These are phyloP conservation scores for Talaromyces marneffei DNA, from an alignment of 2,329 filamentous ascomycete genomes.

Conservation along the genomic window DNA sequence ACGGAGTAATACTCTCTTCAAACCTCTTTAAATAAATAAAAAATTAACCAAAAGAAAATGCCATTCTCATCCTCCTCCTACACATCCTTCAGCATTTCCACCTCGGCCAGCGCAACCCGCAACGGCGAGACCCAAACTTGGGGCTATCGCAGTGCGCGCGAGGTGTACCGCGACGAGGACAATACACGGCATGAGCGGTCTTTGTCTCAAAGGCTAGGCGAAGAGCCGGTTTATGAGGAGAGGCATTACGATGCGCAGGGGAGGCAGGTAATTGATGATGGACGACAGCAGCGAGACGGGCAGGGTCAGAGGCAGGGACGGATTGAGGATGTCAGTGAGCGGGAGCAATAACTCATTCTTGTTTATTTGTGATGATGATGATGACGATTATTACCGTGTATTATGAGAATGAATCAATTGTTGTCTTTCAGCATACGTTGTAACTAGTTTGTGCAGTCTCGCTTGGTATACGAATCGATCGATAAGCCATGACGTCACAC, in stretches of 20 bases:
- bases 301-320: background rate
- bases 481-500: background rate
- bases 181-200: slow-evolving; percentile 5
- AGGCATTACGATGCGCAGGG: slow-evolving; percentile 12
- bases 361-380: background rate
- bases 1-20: too few relatives aligned
- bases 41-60: slow-evolving; percentile 4
- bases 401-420: background rate
- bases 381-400: too few relatives aligned
- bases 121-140: slow-evolving; percentile 11
- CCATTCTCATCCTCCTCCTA: slow-evolving; percentile 8
- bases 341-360: background rate
- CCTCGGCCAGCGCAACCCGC: slow-evolving; percentile 2
- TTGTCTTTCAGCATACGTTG: background rate
- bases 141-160: slow-evolving; percentile 11
- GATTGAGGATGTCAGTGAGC: slow-evolving; percentile 12
- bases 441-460: background rate
- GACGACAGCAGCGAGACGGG: background rate
- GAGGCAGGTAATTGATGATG: slow-evolving; percentile 1
- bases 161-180: slow-evolving; percentile 9
- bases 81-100: slow-evolving; percentile 2
- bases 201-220: slow-evolving; percentile 10
- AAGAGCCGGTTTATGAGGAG: slow-evolving; percentile 13
- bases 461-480: background rate
- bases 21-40: background rate